A percentile compares a stretch with the other conserved stretches of the same genome.
Evolutionary conservation across 768 basidiomycete genomes (phyloP).

Genomic region (Leccinum broughii): DNA sequence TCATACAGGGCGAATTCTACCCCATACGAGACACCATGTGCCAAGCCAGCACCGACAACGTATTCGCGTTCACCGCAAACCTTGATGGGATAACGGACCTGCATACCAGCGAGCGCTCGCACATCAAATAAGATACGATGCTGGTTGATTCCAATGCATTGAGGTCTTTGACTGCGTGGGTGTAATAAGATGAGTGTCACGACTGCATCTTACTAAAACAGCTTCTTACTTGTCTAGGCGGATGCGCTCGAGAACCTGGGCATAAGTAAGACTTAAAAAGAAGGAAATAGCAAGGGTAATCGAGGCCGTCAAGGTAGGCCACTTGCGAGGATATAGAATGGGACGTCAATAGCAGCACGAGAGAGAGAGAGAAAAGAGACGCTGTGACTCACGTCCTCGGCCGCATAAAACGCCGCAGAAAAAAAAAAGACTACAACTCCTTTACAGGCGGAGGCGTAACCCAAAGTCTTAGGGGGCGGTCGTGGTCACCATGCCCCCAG

Average conservation of each 20-base stretch:
- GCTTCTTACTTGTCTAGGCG: constrained; percentile 8
- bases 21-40: constrained; percentile 24
- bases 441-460: constrained; percentile 27
- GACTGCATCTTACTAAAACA: not conserved
- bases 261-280: constrained; percentile 23
- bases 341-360: constrained; percentile 4
- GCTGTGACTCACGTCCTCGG: constrained; percentile 13
- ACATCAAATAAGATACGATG: constrained; percentile 27
- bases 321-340: not conserved
- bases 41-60: constrained; percentile 25
- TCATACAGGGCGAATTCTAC: constrained; percentile 22
- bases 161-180: constrained; percentile 28
- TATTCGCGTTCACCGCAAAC: constrained; percentile 4
- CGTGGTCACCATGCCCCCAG: constrained; percentile 48
- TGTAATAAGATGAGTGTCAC: not conserved
- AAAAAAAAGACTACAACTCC: constrained; percentile 18
- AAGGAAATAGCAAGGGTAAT: not conserved
- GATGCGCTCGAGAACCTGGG: constrained; percentile 21
- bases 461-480: constrained; percentile 26
- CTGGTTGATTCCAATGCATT: constrained; percentile 26
- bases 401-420: not conserved
- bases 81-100: constrained; percentile 4
- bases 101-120: constrained; percentile 10
- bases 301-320: not conserved
- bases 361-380: no score